Percentiles rank a stretch among this genome's conserved stretches.
These are phyloP conservation scores for Globisporangium splendens DNA, from an alignment of 352 stramenopile species.

Conservation along the genomic window DNA sequence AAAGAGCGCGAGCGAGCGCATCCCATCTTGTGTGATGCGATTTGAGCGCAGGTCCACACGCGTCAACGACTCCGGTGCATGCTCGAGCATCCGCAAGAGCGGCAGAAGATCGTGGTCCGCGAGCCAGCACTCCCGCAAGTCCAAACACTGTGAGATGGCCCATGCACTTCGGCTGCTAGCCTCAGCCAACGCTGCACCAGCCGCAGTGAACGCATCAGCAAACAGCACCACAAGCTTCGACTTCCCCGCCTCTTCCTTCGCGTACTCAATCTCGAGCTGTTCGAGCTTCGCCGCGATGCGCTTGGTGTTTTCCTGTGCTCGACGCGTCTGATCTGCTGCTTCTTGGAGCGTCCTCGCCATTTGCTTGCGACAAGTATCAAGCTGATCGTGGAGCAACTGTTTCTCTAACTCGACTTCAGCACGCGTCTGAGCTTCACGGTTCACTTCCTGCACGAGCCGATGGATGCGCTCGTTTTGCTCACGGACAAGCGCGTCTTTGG, in stretches of 20 bases:
- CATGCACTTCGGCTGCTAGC: conserved; percentile 7
- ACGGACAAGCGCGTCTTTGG: conserved; percentile 25
- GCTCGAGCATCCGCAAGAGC: conserved; percentile 39
- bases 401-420: conserved; percentile 49
- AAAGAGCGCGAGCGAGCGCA: conserved; percentile 33
- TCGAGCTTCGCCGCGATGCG: conserved; percentile 23
- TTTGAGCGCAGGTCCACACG: conserved; percentile 60
- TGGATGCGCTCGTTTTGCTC: conserved; percentile 61
- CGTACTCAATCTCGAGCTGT: conserved; percentile 38
- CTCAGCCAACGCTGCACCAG: not conserved
- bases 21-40: conserved; percentile 49
- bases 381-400: conserved; percentile 36
- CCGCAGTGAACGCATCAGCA: conserved; percentile 20
- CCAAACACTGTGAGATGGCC: conserved; percentile 19
- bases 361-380: conserved; percentile 35
- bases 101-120: conserved; percentile 41
- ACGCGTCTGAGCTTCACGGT: conserved; percentile 41
- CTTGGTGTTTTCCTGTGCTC: conserved; percentile 31
- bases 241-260: conserved; percentile 37
- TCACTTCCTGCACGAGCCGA: conserved; percentile 47
- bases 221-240: conserved; percentile 40
- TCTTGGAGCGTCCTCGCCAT: conserved; percentile 31
- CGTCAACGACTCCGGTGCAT: conserved; percentile 15
- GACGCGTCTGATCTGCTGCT: conserved; percentile 31
- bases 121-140: conserved; percentile 53